Percentiles rank a stretch among this genome's conserved stretches.
These are phyloP conservation scores for Fusarium sp. DNA, from an alignment of 2,329 filamentous ascomycete genomes.

Conservation along the genomic window DNA sequence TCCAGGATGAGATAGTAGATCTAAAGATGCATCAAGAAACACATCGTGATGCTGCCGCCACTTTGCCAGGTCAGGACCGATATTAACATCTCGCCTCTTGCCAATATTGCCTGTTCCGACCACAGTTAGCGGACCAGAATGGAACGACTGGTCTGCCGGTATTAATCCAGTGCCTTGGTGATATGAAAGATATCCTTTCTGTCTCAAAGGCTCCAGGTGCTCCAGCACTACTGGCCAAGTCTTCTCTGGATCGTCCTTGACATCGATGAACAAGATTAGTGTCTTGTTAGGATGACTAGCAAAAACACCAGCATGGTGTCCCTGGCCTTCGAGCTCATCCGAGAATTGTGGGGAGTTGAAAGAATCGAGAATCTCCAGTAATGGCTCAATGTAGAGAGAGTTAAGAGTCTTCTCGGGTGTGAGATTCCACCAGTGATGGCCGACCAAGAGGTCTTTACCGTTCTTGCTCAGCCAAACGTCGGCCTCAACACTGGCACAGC, in stretches of 20 bases:
- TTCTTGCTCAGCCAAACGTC: constrained; percentile 71
- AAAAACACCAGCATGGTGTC: constrained; percentile 62
- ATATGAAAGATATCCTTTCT: constrained; percentile 66
- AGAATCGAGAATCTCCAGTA: constrained; percentile 67
- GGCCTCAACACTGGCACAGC: constrained; percentile 73
- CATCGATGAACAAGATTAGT: constrained; percentile 73
- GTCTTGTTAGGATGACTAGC: constrained; percentile 63
- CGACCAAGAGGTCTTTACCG: constrained; percentile 67
- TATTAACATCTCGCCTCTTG: constrained; percentile 36
- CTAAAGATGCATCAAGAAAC: constrained; percentile 74
- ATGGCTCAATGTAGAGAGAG: constrained; percentile 72
- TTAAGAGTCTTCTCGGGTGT: constrained; percentile 66
- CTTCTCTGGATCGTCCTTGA: constrained; percentile 63
- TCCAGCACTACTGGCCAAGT: constrained; percentile 45
- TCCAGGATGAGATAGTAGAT: constrained; percentile 46
- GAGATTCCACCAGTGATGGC: constrained; percentile 64
- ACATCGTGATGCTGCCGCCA: constrained; percentile 59
- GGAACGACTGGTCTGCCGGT: constrained; percentile 52
- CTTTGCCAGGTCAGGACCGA: constrained; percentile 14
- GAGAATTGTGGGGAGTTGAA: constrained; percentile 16
- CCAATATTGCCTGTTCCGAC: constrained; percentile 71
- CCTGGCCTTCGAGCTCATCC: rapidly evolving
- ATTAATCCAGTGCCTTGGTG: constrained; percentile 57
- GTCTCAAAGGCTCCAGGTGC: constrained; percentile 66
- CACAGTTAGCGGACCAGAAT: constrained; percentile 69